A percentile compares a stretch with the other conserved stretches of the same genome.
These are phyloP conservation scores for Durusdinium trenchii DNA, from an alignment of 73 alveolate species.

Conservation along the genomic window DNA sequence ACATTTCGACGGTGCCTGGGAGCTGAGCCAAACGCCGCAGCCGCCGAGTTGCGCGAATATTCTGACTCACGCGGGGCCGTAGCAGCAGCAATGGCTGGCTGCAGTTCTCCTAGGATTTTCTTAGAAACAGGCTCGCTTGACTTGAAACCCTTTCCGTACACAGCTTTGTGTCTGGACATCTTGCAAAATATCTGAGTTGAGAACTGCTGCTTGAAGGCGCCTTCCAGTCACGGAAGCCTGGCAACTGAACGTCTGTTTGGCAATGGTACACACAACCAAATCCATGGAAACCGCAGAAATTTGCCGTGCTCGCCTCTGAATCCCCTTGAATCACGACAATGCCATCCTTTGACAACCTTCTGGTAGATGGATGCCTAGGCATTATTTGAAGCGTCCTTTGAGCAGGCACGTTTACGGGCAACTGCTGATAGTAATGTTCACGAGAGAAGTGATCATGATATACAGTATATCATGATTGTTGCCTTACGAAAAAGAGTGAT, in stretches of 20 bases:
- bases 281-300: not conserved
- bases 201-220: conserved; percentile 51
- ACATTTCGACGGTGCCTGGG: too few species aligned
- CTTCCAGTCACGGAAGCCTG: conserved; percentile 14
- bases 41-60: conserved; percentile 55
- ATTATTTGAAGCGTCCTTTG: too few species aligned
- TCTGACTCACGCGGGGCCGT: conserved; percentile 60
- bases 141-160: not conserved
- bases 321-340: conserved; percentile 34
- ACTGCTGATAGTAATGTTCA: too few species aligned
- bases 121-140: too few species aligned
- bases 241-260: not conserved
- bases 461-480: not conserved
- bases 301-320: not conserved
- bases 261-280: not conserved
- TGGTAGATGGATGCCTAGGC: conserved; percentile 18
- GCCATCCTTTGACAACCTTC: conserved; percentile 56
- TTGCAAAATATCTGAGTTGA: not conserved
- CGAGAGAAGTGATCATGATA: too few species aligned
- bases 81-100: conserved; percentile 72
- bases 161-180: not conserved
- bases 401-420: too few species aligned
- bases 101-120: conserved; percentile 29
- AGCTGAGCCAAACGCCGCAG: conserved; percentile 79
- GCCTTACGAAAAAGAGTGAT: not conserved